A percentile compares a stretch with the other conserved stretches of the same genome.
Evolutionary conservation across 345 rosid genomes (phyloP).

Genomic region (Orychophragmus violaceus): DNA sequence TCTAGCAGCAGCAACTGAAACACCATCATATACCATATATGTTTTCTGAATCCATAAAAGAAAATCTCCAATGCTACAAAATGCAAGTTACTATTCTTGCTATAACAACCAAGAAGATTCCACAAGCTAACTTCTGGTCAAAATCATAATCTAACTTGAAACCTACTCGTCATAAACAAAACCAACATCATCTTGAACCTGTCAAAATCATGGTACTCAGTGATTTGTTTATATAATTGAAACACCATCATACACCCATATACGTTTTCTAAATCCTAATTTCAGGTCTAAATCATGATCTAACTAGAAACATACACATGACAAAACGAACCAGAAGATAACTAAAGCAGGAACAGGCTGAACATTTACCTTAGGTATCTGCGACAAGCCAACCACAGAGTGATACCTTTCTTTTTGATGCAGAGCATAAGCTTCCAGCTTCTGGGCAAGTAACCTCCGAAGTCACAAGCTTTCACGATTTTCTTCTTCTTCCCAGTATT

Average conservation of each 20-base stretch:
- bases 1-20: not conserved
- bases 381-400: constrained; percentile 46
- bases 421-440: constrained; percentile 74
- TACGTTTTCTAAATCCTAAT: too few species aligned
- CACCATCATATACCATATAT: not conserved
- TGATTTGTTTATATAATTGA: too few species aligned
- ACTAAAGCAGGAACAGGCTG: not conserved
- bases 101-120: not conserved
- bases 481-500: constrained; percentile 58
- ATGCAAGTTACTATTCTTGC: too few species aligned
- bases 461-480: constrained; percentile 47
- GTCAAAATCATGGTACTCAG: too few species aligned
- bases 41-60: not conserved
- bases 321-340: not conserved
- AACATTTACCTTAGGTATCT: constrained; percentile 58
- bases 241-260: too few species aligned
- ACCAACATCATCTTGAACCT: too few species aligned
- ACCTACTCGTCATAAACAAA: not conserved
- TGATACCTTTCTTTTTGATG: constrained; percentile 41
- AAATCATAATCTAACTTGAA: not conserved
- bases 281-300: not conserved
- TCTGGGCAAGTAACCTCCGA: constrained; percentile 45
- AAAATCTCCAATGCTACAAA: too few species aligned
- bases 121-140: not conserved
- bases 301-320: constrained; percentile 1